phyloP scores from a whole-genome alignment of 2,329 filamentous ascomycete genomes.

The Pleurostoma richardsiae region DNA sequence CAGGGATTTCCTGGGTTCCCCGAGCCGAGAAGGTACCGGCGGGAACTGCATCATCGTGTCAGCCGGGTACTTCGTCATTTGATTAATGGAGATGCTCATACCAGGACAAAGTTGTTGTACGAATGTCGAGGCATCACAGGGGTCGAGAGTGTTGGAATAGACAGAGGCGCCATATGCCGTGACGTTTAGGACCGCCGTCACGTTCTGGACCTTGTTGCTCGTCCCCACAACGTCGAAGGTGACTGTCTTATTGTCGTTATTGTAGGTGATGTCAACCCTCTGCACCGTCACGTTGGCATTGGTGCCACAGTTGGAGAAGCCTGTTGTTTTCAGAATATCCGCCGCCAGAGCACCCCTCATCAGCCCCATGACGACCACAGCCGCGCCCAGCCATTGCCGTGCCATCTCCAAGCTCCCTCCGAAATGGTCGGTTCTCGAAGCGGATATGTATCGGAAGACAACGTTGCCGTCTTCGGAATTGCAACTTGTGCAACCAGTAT shows the following conservation, averaged over 20 bases:
- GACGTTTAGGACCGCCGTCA: slow-evolving; percentile 70
- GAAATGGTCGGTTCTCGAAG: too few species aligned
- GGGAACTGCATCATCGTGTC: slow-evolving; percentile 52
- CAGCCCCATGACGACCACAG: slow-evolving; percentile 29
- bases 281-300: slow-evolving; percentile 62
- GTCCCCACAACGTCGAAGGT: slow-evolving; percentile 78
- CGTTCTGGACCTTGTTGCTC: slow-evolving; percentile 70
- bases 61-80: slow-evolving; percentile 6
- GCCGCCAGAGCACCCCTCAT: slow-evolving; percentile 50
- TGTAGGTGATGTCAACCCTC: slow-evolving; percentile 72
- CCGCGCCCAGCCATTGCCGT: slow-evolving; percentile 6
- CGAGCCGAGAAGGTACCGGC: slow-evolving; percentile 66
- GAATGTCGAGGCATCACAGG: slow-evolving; percentile 64
- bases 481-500: too few species aligned
- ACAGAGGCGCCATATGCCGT: slow-evolving; percentile 79
- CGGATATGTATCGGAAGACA: too few species aligned
- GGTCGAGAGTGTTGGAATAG: slow-evolving; percentile 77
- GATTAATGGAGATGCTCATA: slow-evolving; percentile 31
- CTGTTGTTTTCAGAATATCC: slow-evolving; percentile 73
- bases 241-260: slow-evolving; percentile 67
- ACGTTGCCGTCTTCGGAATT: too few species aligned
- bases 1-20: slow-evolving; percentile 68
- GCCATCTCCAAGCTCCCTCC: neutral
- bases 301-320: slow-evolving; percentile 69
- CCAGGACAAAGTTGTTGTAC: slow-evolving; percentile 76